Evolutionary conservation across 2,329 filamentous ascomycete genomes (phyloP).

Genomic region (Triangularia setosa): DNA sequence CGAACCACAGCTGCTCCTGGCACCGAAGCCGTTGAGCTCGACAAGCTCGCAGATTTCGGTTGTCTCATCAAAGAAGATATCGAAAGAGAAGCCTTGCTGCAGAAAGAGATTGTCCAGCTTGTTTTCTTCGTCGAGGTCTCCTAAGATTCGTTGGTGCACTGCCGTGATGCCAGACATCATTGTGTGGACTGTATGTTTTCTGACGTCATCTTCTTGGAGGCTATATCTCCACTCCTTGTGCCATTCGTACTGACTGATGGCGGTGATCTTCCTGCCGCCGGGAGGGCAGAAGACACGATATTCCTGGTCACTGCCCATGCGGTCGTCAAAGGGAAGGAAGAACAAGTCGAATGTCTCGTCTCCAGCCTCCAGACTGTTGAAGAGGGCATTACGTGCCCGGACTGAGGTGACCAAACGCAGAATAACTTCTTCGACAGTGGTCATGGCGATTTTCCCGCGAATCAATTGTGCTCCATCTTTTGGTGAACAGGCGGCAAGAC

Average conservation of each 20-base stretch:
- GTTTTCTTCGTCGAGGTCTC: constrained; percentile 29
- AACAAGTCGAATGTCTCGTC: constrained; percentile 31
- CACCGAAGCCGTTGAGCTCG: constrained; percentile 44
- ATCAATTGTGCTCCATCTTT: constrained; percentile 36
- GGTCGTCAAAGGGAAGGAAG: constrained; percentile 39
- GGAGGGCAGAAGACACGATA: constrained; percentile 44
- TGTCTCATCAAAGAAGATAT: constrained; percentile 37
- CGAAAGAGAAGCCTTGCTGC: constrained; percentile 41
- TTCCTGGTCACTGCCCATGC: constrained; percentile 37
- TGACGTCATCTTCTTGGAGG: constrained; percentile 5
- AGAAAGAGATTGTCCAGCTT: constrained; percentile 30
- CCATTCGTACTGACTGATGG: constrained; percentile 41
- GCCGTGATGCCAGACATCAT: constrained; percentile 9
- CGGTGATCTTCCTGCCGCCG: constrained; percentile 30
- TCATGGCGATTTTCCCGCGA: constrained; percentile 27
- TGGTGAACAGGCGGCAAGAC: constrained; percentile 40
- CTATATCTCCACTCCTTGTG: constrained; percentile 33
- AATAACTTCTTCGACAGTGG: constrained; percentile 33
- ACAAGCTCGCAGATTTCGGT: constrained; percentile 32
- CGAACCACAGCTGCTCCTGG: constrained; percentile 40
- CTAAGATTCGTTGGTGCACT: constrained; percentile 21
- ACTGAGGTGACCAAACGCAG: constrained; percentile 37
- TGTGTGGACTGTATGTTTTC: constrained; percentile 19
- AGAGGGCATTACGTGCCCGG: constrained; percentile 35
- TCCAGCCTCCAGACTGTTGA: constrained; percentile 23